A percentile compares a stretch with the other conserved stretches of the same genome.
phyloP scores from a whole-genome alignment of 2,329 filamentous ascomycete genomes.

The Thielaviopsis ethacetica region DNA sequence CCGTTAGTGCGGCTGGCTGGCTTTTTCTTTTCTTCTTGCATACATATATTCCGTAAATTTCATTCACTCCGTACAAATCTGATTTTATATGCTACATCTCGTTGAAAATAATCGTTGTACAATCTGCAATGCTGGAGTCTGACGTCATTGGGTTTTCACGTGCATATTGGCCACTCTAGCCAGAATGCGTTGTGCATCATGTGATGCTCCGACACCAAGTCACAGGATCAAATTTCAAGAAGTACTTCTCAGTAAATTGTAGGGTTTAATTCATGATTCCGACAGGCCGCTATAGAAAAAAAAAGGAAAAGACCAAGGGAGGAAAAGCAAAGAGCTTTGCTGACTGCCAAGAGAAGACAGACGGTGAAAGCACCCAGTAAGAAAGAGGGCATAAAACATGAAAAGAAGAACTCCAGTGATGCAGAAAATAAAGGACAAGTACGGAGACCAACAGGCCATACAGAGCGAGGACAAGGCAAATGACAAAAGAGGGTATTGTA shows the following conservation, averaged over 20 bases:
- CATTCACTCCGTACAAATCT: not conserved
- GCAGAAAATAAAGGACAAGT: not conserved
- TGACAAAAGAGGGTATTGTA: not conserved
- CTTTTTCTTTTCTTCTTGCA: not conserved
- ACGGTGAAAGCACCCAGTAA: not conserved
- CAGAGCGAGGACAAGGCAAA: not conserved
- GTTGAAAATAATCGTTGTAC: not conserved
- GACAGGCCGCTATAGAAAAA: not conserved
- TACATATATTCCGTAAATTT: not conserved
- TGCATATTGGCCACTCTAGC: not conserved
- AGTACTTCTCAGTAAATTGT: not conserved
- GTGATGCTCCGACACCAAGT: not conserved
- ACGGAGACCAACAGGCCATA: not conserved
- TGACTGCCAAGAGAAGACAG: not conserved
- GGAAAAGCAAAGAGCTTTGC: not conserved
- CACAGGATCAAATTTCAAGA: not conserved
- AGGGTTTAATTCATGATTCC: not conserved
- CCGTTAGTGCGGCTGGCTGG: not conserved
- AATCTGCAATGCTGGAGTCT: not conserved
- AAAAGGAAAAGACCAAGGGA: not conserved
- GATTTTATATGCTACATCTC: no score
- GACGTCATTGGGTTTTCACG: not conserved
- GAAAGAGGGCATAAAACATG: constrained; percentile 2
- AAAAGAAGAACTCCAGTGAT: not conserved
- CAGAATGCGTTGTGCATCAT: not conserved